These are phyloP conservation scores for Russula compacta DNA, from an alignment of 768 basidiomycete species.

Conservation along the genomic window DNA sequence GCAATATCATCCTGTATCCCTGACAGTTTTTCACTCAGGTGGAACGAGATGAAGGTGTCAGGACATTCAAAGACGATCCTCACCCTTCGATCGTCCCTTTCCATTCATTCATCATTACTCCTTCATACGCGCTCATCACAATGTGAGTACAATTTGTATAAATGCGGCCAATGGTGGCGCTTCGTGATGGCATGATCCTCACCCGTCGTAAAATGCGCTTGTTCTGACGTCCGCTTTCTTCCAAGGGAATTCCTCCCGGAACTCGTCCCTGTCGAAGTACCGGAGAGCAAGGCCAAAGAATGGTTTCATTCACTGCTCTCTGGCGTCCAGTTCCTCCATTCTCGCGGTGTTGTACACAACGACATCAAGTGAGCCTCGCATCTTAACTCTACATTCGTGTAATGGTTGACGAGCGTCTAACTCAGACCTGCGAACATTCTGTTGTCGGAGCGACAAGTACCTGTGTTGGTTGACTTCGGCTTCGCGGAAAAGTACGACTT, in stretches of 20 bases:
- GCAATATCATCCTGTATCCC: not conserved
- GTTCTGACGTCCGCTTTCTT: slow-evolving; percentile 1
- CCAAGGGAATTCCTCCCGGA: slow-evolving; percentile 79
- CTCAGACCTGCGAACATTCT: slow-evolving; percentile 88
- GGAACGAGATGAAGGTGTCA: slow-evolving; percentile 99
- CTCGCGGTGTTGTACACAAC: slow-evolving; percentile 80
- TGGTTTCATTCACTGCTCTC: slow-evolving; percentile 82
- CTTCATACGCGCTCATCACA: slow-evolving; percentile 84
- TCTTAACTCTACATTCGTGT: slow-evolving; percentile 5
- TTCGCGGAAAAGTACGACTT: slow-evolving; percentile 85
- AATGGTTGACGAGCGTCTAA: not conserved
- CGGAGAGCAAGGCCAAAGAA: slow-evolving; percentile 61
- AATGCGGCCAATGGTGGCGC: not conserved
- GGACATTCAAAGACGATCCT: slow-evolving; percentile 70
- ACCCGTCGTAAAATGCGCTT: not conserved
- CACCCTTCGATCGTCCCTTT: slow-evolving; percentile 93
- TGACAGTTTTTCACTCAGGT: slow-evolving; percentile 36
- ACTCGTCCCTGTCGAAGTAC: slow-evolving; percentile 81
- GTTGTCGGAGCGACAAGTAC: slow-evolving; percentile 64
- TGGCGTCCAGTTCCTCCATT: slow-evolving; percentile 77
- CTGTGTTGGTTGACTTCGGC: slow-evolving; percentile 92
- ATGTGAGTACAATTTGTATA: slow-evolving; percentile 48
- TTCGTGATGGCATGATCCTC: not conserved
- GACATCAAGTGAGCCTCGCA: slow-evolving; percentile 74
- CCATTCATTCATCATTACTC: slow-evolving; percentile 88